Base-by-base conservation (phyloP, 441 rosid genomes). In the Kokia cookei region DNA sequence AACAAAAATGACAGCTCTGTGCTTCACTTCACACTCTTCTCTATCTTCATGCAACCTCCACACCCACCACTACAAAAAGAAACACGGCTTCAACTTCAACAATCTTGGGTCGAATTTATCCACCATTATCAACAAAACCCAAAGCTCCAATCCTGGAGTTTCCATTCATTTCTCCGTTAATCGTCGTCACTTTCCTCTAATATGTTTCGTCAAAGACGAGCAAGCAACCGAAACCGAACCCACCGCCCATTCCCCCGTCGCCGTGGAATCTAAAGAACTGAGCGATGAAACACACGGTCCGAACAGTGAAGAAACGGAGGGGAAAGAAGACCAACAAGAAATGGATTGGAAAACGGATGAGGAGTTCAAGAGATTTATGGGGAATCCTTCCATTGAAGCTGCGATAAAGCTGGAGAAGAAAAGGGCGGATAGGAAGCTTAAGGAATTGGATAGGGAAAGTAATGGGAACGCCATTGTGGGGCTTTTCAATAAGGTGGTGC, bases 381-480 rank as follows among this genome's bases (percentile, higher is more conserved):
- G 98, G 3, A 94, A 85, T 74, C 98, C 98, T 73, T 90, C 98
- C 3, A 91, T 91, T 3, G 98, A 94, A 83, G 98, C 97, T 0
- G 97, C 96, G 0, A 91, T 94, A 29, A 94, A 92, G 90, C 89
- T 94, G 80, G 98, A 94, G 84, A 94, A 94, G 89, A 91, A 92
- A 75, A 87, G 97, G 82, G 94, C 97, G 19, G 97, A 92, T 64
- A 86, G 93, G 81, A 91, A 88, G 88, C 92, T 94, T 12, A 92
- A 88, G 81, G 96, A 94, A 75, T 89, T 94, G 51, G 93, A 88
- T 65, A 85, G 83, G 8, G 88, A 91, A 57, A 86, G 82, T 74
- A 84, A 76, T 69, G 81, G 74, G 70, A 90, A 89, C 48, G 92
- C 89, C 48, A 54, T 92, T 66, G 83, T 83, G 64, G 84, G 84